These are phyloP conservation scores for Leccinum disarticulatum DNA, from an alignment of 768 basidiomycete genomes.

Conservation along the genomic window DNA sequence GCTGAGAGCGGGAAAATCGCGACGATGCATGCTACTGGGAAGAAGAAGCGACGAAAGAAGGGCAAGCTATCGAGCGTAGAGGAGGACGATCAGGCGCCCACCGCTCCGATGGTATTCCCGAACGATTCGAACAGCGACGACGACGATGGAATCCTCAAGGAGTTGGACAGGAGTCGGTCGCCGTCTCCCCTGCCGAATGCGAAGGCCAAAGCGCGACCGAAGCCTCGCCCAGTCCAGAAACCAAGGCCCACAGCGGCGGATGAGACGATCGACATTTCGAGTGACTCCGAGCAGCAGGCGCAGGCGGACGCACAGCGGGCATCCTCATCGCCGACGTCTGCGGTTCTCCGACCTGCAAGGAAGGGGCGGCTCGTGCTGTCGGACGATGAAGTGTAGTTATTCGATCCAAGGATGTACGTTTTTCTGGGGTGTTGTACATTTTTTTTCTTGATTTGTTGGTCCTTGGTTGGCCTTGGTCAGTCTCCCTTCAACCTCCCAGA, in stretches of 20 bases:
- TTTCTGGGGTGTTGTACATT: constrained; percentile 4
- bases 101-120: constrained; percentile 12
- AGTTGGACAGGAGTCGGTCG: constrained; percentile 26
- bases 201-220: constrained; percentile 28
- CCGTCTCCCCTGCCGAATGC: constrained; percentile 17
- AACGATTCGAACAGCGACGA: constrained; percentile 19
- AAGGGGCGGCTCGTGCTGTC: constrained; percentile 37
- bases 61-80: constrained; percentile 41
- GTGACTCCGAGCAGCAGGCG: constrained; percentile 18
- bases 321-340: constrained; percentile 1
- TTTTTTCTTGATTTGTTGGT: not conserved
- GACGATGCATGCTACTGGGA: constrained; percentile 48
- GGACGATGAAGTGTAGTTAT: constrained; percentile 37
- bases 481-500: not conserved
- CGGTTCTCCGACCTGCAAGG: constrained; percentile 17
- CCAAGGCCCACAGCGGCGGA: constrained; percentile 9
- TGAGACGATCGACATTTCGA: constrained; percentile 22
- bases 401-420: constrained; percentile 12
- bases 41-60: constrained; percentile 56
- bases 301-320: not conserved
- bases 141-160: constrained; percentile 26
- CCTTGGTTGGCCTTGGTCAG: constrained; percentile 6
- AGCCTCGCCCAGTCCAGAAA: constrained; percentile 44
- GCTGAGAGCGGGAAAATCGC: constrained; percentile 41
- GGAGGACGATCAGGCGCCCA: constrained; percentile 23